Base-by-base conservation (phyloP, 202 grass and related monocot species). In the Schoenoplectus triqueter region DNA sequence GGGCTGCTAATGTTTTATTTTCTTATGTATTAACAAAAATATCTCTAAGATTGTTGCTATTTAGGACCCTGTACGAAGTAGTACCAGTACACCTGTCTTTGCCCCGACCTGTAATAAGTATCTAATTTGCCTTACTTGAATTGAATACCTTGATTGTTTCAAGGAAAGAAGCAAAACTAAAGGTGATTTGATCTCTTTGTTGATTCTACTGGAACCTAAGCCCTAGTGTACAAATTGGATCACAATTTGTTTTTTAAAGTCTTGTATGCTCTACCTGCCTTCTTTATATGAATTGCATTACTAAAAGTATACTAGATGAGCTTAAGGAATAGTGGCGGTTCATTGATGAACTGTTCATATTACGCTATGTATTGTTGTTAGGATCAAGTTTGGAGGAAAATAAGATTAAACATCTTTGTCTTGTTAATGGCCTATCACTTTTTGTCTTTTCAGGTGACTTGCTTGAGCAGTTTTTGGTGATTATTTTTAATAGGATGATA, bases 391-490 rank as follows among this genome's bases (percentile, higher is more conserved):
- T 84, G 68, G 19, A 50, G 7, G 31, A 52, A 73, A 78, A 73
- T 80, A 48, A 49, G 50, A 64, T 82, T 74, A 9, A 6, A 2
- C 15, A 15, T 75, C 11, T 52, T 45, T 86, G n/a, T 44, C 14
- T 67, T 79, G 15, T 87, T 60, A 73, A 44, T 54, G 74, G 54
- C 66, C 50, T 78, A 70, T 76, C 85, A 46, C 80, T 31, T 87
- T 22, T 88, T 72, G 31, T 31, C 31, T 69, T 66, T 88, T 88
- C 81, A 95, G 95, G 92, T 89, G 95, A 98, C 87, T 86, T 95
- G 89, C 85, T 98, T 86, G 91, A 98, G 88, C 95, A 98, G 72
- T 95, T 98, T 88, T 85, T 93, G 66, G 84, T 92, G 80, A 91
- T 90, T 73, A 98, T 87, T 85, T 98, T 95, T 60, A 80, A 90